Conservation (phyloP, 2,329 filamentous ascomycete species). For the Mariannaea elegans region DNA sequence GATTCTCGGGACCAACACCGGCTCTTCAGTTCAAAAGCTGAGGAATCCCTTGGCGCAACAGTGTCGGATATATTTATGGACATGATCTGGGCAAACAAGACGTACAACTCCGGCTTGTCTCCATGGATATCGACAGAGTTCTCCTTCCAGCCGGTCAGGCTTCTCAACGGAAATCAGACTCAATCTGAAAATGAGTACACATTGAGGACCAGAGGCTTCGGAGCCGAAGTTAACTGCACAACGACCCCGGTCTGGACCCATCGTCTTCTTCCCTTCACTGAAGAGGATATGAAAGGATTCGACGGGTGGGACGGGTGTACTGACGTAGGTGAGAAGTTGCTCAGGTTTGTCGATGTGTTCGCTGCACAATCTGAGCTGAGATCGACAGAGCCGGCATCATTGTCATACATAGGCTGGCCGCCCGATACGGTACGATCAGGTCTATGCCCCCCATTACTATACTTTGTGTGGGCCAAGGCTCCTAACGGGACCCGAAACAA, state of each 20-base stretch:
- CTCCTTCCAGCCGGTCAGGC: not conserved
- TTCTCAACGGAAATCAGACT: not conserved
- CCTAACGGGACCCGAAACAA: not conserved
- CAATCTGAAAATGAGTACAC: not conserved
- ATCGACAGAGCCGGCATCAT: not conserved
- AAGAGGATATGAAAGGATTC: too few species aligned
- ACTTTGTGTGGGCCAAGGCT: not conserved
- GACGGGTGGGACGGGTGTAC: too few species aligned
- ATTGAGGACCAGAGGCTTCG: not conserved
- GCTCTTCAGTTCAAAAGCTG: too few species aligned
- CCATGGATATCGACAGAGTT: constrained; percentile 6
- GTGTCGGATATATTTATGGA: too few species aligned
- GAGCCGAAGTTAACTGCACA: constrained; percentile 8
- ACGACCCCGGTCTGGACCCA: not conserved
- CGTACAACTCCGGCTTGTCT: not conserved
- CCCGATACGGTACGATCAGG: not conserved
- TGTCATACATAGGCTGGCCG: not conserved
- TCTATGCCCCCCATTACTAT: not conserved
- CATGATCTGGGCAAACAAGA: not conserved
- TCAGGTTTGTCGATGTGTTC: too few species aligned
- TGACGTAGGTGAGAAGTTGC: too few species aligned
- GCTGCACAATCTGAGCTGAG: too few species aligned
- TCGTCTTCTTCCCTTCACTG: too few species aligned
- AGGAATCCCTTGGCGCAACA: too few species aligned
- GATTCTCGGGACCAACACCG: too few species aligned